Conservation (phyloP, 139 green algal species). For the Chlamydomonas sphaeroides region DNA sequence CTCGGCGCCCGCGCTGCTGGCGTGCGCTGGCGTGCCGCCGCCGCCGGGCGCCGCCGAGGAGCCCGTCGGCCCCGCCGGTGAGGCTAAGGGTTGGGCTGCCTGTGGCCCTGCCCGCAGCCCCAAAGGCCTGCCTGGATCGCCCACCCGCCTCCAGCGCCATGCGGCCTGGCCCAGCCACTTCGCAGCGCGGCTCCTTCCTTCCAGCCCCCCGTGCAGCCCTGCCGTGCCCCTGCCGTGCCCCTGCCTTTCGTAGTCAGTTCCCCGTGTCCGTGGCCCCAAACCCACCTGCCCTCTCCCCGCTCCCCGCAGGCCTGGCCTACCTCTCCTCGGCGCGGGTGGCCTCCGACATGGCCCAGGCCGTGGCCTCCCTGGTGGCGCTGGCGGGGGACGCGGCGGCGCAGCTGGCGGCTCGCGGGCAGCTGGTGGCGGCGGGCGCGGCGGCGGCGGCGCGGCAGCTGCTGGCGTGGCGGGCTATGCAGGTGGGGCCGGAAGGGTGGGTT, state of each 20-base stretch:
- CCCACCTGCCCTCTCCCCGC: not conserved
- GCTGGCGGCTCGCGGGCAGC: not conserved
- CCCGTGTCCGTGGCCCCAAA: no score
- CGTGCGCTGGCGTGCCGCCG: not conserved
- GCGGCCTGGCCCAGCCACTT: no score
- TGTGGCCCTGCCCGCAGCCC: no score
- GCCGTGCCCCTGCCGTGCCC: no score
- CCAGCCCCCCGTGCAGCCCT: no score
- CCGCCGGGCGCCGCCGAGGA: not conserved
- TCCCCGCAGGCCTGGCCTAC: slow-evolving; percentile 1
- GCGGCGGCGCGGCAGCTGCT: not conserved
- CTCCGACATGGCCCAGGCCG: not conserved
- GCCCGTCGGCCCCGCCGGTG: not conserved
- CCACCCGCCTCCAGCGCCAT: no score
- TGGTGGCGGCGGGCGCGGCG: not conserved
- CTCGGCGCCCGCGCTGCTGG: slow-evolving; percentile 3
- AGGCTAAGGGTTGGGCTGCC: not conserved
- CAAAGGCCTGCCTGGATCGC: no score
- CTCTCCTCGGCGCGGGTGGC: not conserved
- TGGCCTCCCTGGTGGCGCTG: not conserved
- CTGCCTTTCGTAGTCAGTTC: no score
- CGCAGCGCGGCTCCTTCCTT: no score
- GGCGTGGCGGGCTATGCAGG: slow-evolving; percentile 16
- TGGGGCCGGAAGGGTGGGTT: no score
- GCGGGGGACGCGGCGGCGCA: not conserved